Evolutionary conservation across 1,284 basidiomycete genomes (phyloP), one percentile per base, ranked within the genome.

Genomic region (Irpex rosettiformis): DNA sequence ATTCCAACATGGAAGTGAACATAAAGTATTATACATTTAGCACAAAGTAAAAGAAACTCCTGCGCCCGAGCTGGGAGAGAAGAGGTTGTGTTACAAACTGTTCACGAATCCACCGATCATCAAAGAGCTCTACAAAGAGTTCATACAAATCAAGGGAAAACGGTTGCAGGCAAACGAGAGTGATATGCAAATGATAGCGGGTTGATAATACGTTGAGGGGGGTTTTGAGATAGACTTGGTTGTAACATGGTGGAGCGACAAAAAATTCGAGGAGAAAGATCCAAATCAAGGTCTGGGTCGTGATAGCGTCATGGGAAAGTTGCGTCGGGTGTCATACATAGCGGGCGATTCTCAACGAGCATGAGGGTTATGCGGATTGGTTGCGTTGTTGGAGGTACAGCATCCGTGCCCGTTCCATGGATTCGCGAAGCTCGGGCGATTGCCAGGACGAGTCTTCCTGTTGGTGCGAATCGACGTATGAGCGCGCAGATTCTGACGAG

Each of bases 321-420:
- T 51, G 24, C 48, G 25, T 13, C 27, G 8, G 13, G 48, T 24
- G 25, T 51, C 48, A n/a, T 51, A n/a, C 8, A 28, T 8, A 8
- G 24, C 7, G 18, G 27, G 3, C 4, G 25, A 4, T 25, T 8
- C 13, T 11, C 3, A n/a, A 7, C 18, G 13, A 8, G 18, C 43
- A 4, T 4, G 43, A 22, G 18, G 43, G 48, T 28, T n/a, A 51
- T 27, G 48, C 27, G 8, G 25, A 21, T 7, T 51, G 48, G 8
- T 28, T 51, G 1, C 48, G 48, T n/a, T 51, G 58, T 30, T 64
- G 68, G 60, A 67, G 59, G 60, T 78, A 73, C 55, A 72, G 71
- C 51, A 77, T 77, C 42, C 86, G 73, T 24, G 87, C 86, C 8
- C 75, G 73, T 69, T 82, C 80, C 87, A 89, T 89, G 22, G 77